These are phyloP conservation scores for Penicillium subrubescens DNA, from an alignment of 495 filamentous ascomycete genomes.

Conservation along the genomic window DNA sequence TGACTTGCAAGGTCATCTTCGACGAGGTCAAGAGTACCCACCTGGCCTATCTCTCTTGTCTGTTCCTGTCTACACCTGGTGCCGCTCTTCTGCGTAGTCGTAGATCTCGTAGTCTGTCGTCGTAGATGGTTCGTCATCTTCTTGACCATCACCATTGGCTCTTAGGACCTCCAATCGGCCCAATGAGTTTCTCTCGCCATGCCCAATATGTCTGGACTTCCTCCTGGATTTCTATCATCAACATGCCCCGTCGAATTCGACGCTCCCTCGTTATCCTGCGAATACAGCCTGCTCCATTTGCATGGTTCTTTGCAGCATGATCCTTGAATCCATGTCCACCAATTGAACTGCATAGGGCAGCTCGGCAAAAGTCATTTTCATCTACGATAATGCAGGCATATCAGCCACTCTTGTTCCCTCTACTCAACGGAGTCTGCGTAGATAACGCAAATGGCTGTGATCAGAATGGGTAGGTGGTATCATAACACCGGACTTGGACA, in stretches of 20 bases:
- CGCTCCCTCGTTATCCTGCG: neutral
- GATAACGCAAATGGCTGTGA: no score
- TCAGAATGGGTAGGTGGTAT: no score
- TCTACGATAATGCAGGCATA: neutral
- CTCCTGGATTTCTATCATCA: neutral
- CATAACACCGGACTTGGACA: no score
- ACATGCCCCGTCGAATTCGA: neutral
- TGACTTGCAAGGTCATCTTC: neutral
- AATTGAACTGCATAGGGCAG: neutral
- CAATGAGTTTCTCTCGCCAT: neutral
- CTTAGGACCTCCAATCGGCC: neutral
- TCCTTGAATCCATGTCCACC: neutral
- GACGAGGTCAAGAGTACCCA: conserved; percentile 15
- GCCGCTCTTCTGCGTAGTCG: conserved; percentile 23
- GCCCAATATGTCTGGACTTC: neutral
- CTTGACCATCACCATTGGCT: neutral
- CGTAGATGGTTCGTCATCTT: neutral
- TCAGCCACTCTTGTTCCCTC: neutral
- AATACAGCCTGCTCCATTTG: neutral
- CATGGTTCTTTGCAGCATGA: neutral
- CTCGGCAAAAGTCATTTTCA: neutral
- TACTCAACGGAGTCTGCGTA: no score
- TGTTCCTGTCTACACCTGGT: conserved; percentile 30
- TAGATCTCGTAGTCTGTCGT: conserved; percentile 20
- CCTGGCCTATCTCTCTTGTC: conserved; percentile 35